Conservation (phyloP, 2,329 filamentous ascomycete genomes). For the Epichloe elymi region DNA sequence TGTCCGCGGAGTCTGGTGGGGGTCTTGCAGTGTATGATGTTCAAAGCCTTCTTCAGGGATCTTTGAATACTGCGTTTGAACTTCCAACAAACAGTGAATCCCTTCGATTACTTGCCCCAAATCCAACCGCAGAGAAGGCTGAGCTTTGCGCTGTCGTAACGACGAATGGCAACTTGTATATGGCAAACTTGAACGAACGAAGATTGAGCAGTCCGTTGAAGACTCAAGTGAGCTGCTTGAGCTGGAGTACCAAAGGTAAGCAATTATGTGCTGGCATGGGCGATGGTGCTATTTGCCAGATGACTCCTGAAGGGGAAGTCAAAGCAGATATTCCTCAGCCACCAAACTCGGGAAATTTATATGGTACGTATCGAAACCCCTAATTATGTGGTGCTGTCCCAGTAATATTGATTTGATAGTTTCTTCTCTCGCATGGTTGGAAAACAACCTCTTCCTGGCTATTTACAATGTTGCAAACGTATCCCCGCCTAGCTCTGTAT, state of each 20-base stretch:
- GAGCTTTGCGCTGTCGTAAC: constrained; percentile 74
- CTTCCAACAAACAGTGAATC: constrained; percentile 63
- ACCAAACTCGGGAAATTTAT: constrained; percentile 50
- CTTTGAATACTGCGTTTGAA: constrained; percentile 57
- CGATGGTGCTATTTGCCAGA: constrained; percentile 68
- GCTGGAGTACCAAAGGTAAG: constrained; percentile 90
- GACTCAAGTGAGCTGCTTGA: constrained; percentile 64
- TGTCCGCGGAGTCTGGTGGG: constrained; percentile 74
- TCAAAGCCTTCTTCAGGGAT: constrained; percentile 50
- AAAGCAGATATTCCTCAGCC: constrained; percentile 73
- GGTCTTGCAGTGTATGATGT: constrained; percentile 77
- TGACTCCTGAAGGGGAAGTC: constrained; percentile 66
- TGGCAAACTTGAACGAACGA: constrained; percentile 65
- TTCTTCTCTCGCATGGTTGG: constrained; percentile 74
- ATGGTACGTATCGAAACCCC: constrained; percentile 40
- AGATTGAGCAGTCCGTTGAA: constrained; percentile 53
- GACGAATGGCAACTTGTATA: constrained; percentile 63
- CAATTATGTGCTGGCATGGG: constrained; percentile 77
- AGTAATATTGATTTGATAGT: constrained; percentile 32
- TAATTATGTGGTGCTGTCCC: neutral
- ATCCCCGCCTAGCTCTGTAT: constrained; percentile 51
- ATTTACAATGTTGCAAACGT: constrained; percentile 58
- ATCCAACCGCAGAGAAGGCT: constrained; percentile 60
- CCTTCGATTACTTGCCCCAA: constrained; percentile 64
- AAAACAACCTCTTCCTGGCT: constrained; percentile 72